Base-by-base conservation (phyloP, 2,329 filamentous ascomycete species). In the Neodidymelliopsis sp. region DNA sequence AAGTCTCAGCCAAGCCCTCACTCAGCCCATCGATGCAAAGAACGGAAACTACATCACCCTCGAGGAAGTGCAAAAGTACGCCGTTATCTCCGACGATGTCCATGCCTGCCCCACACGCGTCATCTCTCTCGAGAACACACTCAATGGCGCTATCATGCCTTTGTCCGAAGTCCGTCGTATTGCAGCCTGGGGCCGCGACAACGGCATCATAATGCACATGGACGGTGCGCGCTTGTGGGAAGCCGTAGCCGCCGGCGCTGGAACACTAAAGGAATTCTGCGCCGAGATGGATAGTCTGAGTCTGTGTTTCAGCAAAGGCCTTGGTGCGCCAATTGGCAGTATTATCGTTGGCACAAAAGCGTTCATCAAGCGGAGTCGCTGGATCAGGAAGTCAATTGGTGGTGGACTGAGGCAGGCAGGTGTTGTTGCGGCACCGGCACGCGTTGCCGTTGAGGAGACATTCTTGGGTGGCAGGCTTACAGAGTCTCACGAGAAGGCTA, bases 201-300 rank as follows among this genome's bases (percentile, higher is more conserved):
- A 89, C 55, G 78, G 75, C 15, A 85, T 94, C 51, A 81, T 83
- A 51, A 78, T 92, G 64, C 90, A 95, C 70, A 77, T 90, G 54
- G 90, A 95, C 63, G 90, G 90, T 11, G 90, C 90, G 3, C 79
- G 90, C 9, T 74, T 95, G 11, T 95, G 90, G 89, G 89, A 95
- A 67, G 90, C 88, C 10, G 87, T 89, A 1, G 87, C 82, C 2
- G 82, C 88, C 0, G 87, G 85, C 1, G 86, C 86, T 0, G 88
- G 85, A 0, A 81, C 79, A 4, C 72, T 94, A 23, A 74, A 81
- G 3, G 88, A 90, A 0, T 91, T 83, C 67, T 84, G 84, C 56
- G 79, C 77, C 6, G 77, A 84, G 47, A 89, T 91, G 63, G 89
- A 95, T 66, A 90, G 84, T 41, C 77, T 93, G 10, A 89, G 82